These are phyloP conservation scores for Malassezia obtusa DNA, from an alignment of 1,284 basidiomycete genomes.

Conservation along the genomic window DNA sequence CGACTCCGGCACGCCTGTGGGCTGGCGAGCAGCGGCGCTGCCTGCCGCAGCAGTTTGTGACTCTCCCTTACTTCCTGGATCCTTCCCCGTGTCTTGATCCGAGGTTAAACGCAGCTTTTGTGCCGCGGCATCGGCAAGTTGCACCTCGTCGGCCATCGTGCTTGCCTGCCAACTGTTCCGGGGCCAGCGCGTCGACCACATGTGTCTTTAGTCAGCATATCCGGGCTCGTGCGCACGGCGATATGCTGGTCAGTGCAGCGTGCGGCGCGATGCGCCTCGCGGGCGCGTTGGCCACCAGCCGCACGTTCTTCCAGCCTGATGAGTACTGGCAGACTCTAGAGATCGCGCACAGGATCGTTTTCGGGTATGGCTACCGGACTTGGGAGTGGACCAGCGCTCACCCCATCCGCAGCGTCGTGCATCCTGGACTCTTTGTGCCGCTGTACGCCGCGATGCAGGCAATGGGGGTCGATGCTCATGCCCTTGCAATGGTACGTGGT, in stretches of 20 bases:
- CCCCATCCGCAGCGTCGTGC: constrained; percentile 47
- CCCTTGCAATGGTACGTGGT: constrained; percentile 27
- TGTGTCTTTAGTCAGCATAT: not conserved
- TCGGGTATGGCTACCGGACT: constrained; percentile 80
- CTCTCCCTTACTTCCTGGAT: too few relatives aligned
- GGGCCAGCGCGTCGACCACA: not conserved
- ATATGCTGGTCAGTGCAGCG: not conserved
- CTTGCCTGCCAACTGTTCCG: not conserved
- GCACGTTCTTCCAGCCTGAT: constrained; percentile 92
- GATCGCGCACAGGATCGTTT: constrained; percentile 76
- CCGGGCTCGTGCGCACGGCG: not conserved
- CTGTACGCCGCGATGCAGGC: constrained; percentile 62
- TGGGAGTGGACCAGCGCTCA: constrained; percentile 72
- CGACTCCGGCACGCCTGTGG: too few relatives aligned
- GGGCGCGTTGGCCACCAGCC: constrained; percentile 7
- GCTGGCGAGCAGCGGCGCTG: too few relatives aligned
- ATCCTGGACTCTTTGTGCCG: constrained; percentile 60
- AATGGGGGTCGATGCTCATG: constrained; percentile 51
- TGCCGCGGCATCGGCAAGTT: not conserved
- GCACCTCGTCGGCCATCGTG: not conserved
- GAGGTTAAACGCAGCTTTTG: not conserved
- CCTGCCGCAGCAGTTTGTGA: too few relatives aligned
- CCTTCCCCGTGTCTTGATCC: not conserved
- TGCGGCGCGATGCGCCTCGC: not conserved
- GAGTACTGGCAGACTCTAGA: constrained; percentile 94